Base-by-base conservation (phyloP, 495 filamentous ascomycete genomes). In the Tuber borchii region DNA sequence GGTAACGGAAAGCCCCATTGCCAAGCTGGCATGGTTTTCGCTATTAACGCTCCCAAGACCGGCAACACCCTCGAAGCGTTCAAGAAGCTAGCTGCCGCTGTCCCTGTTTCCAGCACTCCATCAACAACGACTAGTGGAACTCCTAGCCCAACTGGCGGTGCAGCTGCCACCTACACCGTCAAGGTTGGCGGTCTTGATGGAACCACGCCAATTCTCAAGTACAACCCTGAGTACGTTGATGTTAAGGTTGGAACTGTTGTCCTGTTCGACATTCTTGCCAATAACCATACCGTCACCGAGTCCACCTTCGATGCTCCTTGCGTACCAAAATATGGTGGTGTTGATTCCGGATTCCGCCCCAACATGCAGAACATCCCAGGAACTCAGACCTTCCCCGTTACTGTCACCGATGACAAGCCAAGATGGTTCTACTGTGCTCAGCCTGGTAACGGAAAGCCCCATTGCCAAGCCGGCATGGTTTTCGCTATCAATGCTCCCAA, bases 281-380 rank as follows among this genome's bases (percentile, higher is more conserved):
- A 84, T 74, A 92, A 93, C 85, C 91, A 93, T 85, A 91, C 90
- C 7, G 88, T 86, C 44, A 91, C 90, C 10, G 90, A 93, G 83
- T 91, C 90, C 45, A 87, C 88, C n/a, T 93, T 92, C 78, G 85
- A 84, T 56, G 84, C 83, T 6, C 91, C 91, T 44, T 93, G 91
- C 84, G 85, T 86, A 12, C 74, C 78, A 43, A 76, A 79, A 8
- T 12, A n/a, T 8, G 77, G 74, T 4, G 86, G 85, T 20, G 85
- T 87, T 78, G 78, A 82, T 74, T 84, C 81, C 19, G 86, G 86
- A 20, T 87, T 87, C 79, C 80, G 84, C 39, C 84, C 86, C n/a
- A 86, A 85, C 44, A 71, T 69, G 40, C 74, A 79, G 39, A 78
- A 82, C 2, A 77, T 80, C 0, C 84, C 84, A 0, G 85, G 83